phyloP scores from a whole-genome alignment of 371 early-diverging fungal genomes.

The Mortierella sp. region DNA sequence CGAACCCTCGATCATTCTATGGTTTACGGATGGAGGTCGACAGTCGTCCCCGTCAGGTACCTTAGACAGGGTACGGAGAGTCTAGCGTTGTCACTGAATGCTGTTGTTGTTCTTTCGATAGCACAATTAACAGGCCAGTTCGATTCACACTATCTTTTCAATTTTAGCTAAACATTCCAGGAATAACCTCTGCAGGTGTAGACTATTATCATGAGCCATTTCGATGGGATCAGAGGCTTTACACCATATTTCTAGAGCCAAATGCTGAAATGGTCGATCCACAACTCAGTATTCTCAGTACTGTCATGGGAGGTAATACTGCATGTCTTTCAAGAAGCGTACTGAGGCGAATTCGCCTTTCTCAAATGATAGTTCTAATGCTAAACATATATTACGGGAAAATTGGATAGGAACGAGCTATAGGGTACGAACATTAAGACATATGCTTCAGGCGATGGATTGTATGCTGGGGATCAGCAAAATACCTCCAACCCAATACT shows the following conservation, averaged over 20 bases:
- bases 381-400: neutral
- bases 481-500: conserved; percentile 59
- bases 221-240: conserved; percentile 81
- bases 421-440: conserved; percentile 58
- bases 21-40: conserved; percentile 79
- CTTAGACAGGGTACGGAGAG: conserved; percentile 56
- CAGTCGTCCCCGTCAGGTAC: conserved; percentile 58
- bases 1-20: conserved; percentile 74
- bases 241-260: conserved; percentile 68
- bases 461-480: conserved; percentile 65
- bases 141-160: neutral
- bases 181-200: conserved; percentile 66
- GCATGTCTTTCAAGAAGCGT: neutral
- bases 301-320: conserved; percentile 71
- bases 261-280: conserved; percentile 60
- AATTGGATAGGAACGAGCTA: conserved; percentile 57
- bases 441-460: conserved; percentile 66
- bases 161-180: conserved; percentile 67
- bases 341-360: too few relatives aligned
- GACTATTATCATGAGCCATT: conserved; percentile 77
- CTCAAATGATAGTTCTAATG: too few relatives aligned
- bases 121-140: neutral
- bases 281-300: conserved; percentile 68
- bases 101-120: neutral
- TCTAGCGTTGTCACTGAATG: neutral